Conservation (phyloP, 495 filamentous ascomycete genomes). For the Pyrenula aspistea region DNA sequence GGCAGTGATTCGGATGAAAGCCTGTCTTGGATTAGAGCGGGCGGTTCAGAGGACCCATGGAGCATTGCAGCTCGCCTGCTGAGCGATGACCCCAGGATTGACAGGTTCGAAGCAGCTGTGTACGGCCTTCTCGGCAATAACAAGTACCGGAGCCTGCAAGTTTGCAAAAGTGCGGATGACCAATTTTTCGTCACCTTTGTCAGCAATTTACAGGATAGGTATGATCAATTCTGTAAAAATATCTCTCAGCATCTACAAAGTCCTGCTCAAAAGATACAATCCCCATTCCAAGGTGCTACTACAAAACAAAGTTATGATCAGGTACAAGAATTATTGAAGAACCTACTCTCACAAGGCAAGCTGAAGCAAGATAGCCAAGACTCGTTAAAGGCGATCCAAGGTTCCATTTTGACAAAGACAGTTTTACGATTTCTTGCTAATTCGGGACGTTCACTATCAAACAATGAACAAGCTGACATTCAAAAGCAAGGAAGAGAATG, state of each 20-base stretch:
- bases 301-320: slow-evolving; percentile 21
- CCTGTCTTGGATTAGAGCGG: slow-evolving; percentile 1
- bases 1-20: slow-evolving; percentile 11
- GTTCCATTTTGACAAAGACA: slow-evolving; percentile 25
- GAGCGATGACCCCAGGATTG: not conserved
- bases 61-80: not conserved
- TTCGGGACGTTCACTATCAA: slow-evolving; percentile 26
- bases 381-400: slow-evolving; percentile 37
- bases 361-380: slow-evolving; percentile 28
- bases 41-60: not conserved
- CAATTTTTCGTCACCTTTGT: slow-evolving; percentile 86
- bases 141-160: slow-evolving; percentile 56
- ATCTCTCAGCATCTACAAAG: slow-evolving; percentile 25
- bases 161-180: slow-evolving; percentile 79
- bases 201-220: slow-evolving; percentile 50
- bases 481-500: slow-evolving; percentile 8
- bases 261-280: not conserved
- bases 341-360: slow-evolving; percentile 21
- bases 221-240: slow-evolving; percentile 31
- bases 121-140: slow-evolving; percentile 83
- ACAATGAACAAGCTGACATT: slow-evolving; percentile 7
- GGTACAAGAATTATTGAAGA: slow-evolving; percentile 26
- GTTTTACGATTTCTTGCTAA: slow-evolving; percentile 25
- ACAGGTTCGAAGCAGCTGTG: slow-evolving; percentile 66
- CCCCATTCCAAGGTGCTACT: slow-evolving; percentile 16